These are phyloP conservation scores for Solanum virginianum DNA, from an alignment of 257 asterid species.

Conservation along the genomic window DNA sequence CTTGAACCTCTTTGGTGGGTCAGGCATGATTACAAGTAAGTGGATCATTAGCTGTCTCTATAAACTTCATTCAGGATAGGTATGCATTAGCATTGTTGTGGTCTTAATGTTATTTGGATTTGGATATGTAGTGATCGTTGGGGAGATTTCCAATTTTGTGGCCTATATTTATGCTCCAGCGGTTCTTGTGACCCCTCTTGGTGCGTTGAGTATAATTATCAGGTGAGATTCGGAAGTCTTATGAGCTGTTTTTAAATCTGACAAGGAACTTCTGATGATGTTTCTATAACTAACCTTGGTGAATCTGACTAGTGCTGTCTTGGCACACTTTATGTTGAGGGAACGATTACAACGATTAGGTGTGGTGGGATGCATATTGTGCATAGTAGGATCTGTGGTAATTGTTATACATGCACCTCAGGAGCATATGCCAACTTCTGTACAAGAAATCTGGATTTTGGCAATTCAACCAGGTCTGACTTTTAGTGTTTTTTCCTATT, in stretches of 20 bases:
- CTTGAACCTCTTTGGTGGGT: constrained; percentile 95
- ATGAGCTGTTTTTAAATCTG: background rate
- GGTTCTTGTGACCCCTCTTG: constrained; percentile 88
- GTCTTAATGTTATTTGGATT: background rate
- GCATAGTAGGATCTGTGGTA: constrained; percentile 34
- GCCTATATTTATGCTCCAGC: constrained; percentile 94
- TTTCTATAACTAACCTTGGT: constrained; percentile 19
- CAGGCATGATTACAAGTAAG: constrained; percentile 85
- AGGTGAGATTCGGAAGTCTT: constrained; percentile 29
- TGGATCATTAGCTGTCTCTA: background rate
- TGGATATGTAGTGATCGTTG: constrained; percentile 56
- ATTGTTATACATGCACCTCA: constrained; percentile 41
- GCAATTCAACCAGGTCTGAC: constrained; percentile 34
- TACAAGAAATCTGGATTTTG: constrained; percentile 31
- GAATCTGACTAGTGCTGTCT: constrained; percentile 25
- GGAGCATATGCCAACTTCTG: constrained; percentile 30
- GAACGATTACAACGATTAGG: constrained; percentile 27
- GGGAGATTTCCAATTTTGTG: constrained; percentile 72
- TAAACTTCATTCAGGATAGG: background rate
- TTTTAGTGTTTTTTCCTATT: background rate
- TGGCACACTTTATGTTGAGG: constrained; percentile 33
- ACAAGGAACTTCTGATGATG: constrained; percentile 1
- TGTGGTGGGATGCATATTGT: constrained; percentile 27
- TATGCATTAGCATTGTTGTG: background rate
- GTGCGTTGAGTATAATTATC: constrained; percentile 80